A percentile compares a stretch with the other conserved stretches of the same genome.
Evolutionary conservation across 2,329 filamentous ascomycete genomes (phyloP).

Genomic region (Magnaporthiopsis incrustans): DNA sequence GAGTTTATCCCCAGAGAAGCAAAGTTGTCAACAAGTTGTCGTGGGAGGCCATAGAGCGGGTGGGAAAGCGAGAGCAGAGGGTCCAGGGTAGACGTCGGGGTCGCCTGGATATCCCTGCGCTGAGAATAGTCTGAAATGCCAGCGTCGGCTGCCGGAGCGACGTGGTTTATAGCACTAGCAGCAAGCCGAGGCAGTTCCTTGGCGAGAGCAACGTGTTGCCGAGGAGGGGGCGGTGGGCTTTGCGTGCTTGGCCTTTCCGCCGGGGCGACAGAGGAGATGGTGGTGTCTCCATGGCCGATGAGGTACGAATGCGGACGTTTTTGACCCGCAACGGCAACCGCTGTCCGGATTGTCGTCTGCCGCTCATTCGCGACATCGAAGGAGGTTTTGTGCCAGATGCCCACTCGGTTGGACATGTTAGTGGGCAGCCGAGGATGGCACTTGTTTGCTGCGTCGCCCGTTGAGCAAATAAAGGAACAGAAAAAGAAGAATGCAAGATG

Average conservation of each 20-base stretch:
- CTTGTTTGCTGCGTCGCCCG: background rate
- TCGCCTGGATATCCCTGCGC: conserved; percentile 40
- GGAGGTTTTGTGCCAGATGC: conserved; percentile 18
- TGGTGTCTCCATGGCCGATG: conserved; percentile 5
- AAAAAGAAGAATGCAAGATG: background rate
- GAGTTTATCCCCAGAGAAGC: conserved; percentile 56
- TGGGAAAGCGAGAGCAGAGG: conserved; percentile 55
- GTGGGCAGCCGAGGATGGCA: background rate
- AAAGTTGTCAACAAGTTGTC: conserved; percentile 55
- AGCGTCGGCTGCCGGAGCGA: conserved; percentile 15
- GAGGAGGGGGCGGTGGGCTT: background rate
- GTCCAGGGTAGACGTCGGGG: conserved; percentile 43
- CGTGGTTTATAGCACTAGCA: conserved; percentile 39
- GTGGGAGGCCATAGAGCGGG: conserved; percentile 53
- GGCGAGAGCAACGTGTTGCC: background rate
- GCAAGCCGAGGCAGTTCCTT: conserved; percentile 19
- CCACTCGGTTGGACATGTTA: conserved; percentile 9
- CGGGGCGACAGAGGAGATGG: background rate
- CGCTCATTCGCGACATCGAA: conserved; percentile 15
- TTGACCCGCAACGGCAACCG: conserved; percentile 14
- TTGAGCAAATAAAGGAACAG: background rate
- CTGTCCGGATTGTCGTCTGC: conserved; percentile 12
- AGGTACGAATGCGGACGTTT: conserved; percentile 14
- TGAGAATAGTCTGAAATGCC: conserved; percentile 48
- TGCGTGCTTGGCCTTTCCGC: background rate